Base-by-base conservation (phyloP, 345 rosid species). In the Balakata baccata region DNA sequence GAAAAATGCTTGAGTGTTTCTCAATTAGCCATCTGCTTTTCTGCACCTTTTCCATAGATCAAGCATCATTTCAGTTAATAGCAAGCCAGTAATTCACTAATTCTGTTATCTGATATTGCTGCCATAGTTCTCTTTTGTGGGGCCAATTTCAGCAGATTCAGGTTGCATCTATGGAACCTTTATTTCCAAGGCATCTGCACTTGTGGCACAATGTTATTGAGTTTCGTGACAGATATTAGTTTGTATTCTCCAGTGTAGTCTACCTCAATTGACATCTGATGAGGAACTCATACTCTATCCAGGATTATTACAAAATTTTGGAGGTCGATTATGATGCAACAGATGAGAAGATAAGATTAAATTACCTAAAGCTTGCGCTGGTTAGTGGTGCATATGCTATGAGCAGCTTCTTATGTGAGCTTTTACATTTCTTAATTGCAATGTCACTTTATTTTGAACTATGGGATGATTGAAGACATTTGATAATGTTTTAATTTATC, bases 271-370 rank as follows among this genome's bases (percentile, higher is more conserved):
- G 59, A 52, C 51, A 65, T 69, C 73, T 75, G 56, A 77, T 72
- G 66, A 69, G 50, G 20, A 72, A 29, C 64, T 72, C 47, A 70
- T 63, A 39, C 75, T 74, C 66, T 73, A 17, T 77, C 63, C 74
- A 89, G 97, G 97, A 91, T 80, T 88, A 88, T 83, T 91, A 91
- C 83, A 89, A 89, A 82, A 81, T 89, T 66, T 80, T 91, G 79
- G 88, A 86, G 71, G 88, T 91, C 63, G 97, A 89, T 76, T 89
- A 91, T 82, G 97, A 89, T 77, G 97, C 97, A 77, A 88, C 90
- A 47, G 94, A 89, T 38, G 94, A 91, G 81, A 83, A 82, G 77
- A 91, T 91, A 78, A 81, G 89, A 74, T 65, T 87, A 38, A 91
- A 84, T 83, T 91, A 89, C 77, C 81, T 90, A 81, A 89, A 78